Percentiles rank a stretch among this genome's conserved stretches.
phyloP scores from a whole-genome alignment of 1,139 yeast species.

The Tardiomyces blankii region DNA sequence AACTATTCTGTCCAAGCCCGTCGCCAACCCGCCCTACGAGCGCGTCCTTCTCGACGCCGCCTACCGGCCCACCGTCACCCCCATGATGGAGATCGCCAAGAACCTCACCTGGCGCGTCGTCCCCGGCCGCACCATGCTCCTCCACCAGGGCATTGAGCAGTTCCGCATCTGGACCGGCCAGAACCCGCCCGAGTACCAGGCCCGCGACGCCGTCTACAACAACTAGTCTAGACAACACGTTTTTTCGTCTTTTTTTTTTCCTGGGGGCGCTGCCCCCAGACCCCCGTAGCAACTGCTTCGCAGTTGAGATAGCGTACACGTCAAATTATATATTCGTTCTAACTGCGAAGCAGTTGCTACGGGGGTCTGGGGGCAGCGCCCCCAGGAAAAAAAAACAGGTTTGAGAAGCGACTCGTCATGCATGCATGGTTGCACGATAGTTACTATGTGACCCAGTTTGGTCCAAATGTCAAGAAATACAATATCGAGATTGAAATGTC shows the following conservation, averaged over 20 bases:
- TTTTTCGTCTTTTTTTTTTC: no score
- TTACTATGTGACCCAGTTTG: no score
- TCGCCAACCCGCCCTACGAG: constrained; percentile 18
- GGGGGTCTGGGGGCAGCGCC: no score
- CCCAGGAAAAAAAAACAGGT: no score
- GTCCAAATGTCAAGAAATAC: not conserved
- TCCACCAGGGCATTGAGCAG: constrained; percentile 86
- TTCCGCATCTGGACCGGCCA: constrained; percentile 70
- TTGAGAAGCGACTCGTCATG: no score
- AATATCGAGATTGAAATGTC: not conserved
- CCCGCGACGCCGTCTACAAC: constrained; percentile 10
- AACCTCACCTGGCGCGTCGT: constrained; percentile 59
- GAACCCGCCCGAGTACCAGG: constrained; percentile 24
- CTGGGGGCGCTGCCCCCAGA: no score
- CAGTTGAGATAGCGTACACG: no score
- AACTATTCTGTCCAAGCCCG: constrained; percentile 34
- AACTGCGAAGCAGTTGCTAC: no score
- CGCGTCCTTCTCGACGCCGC: constrained; percentile 81
- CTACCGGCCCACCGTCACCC: constrained; percentile 78
- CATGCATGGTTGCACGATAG: no score
- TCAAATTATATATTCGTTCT: no score
- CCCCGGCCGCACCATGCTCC: constrained; percentile 86
- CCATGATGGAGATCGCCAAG: constrained; percentile 66
- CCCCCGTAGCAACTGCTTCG: no score
- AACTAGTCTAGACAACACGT: not conserved